Evolutionary conservation across 1,284 basidiomycete species (phyloP).

Genomic region (Lignosus rhinocerotis): DNA sequence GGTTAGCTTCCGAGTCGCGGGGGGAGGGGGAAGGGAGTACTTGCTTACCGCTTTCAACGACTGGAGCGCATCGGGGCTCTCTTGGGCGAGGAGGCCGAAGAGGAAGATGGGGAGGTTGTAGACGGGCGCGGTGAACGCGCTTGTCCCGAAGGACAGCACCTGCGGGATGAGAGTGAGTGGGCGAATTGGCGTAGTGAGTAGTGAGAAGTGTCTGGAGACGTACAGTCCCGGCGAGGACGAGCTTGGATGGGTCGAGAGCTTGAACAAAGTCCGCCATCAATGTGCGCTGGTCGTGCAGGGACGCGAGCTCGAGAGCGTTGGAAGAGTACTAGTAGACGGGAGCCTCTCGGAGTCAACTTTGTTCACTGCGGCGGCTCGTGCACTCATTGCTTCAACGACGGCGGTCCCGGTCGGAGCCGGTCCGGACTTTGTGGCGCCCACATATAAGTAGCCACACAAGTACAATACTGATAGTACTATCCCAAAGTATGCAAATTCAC

Average conservation of each 20-base stretch:
- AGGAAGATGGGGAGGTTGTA: constrained; percentile 78
- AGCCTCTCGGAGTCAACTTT: constrained; percentile 1
- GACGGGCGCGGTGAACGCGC: constrained; percentile 57
- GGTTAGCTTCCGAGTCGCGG: not conserved
- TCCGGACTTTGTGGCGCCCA: not conserved
- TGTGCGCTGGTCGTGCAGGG: not conserved
- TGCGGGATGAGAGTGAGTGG: constrained; percentile 19
- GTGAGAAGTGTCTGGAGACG: constrained; percentile 21
- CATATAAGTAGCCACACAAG: too few species aligned
- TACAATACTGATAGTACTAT: too few species aligned
- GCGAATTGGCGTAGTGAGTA: not conserved
- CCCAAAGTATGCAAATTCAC: too few species aligned
- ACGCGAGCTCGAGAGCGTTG: not conserved
- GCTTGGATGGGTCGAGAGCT: constrained; percentile 66
- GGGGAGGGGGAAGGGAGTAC: too few species aligned
- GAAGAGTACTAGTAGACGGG: not conserved
- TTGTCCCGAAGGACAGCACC: constrained; percentile 60
- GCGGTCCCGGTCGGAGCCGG: not conserved
- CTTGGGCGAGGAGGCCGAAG: constrained; percentile 72
- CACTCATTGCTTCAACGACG: not conserved
- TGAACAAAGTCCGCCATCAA: constrained; percentile 69
- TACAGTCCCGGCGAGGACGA: constrained; percentile 66
- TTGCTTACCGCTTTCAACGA: constrained; percentile 64
- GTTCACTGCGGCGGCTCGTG: too few species aligned
- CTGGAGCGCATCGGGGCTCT: constrained; percentile 61